Conservation (phyloP, 106 monocot genomes). For the Dactylorhiza incarnata region DNA sequence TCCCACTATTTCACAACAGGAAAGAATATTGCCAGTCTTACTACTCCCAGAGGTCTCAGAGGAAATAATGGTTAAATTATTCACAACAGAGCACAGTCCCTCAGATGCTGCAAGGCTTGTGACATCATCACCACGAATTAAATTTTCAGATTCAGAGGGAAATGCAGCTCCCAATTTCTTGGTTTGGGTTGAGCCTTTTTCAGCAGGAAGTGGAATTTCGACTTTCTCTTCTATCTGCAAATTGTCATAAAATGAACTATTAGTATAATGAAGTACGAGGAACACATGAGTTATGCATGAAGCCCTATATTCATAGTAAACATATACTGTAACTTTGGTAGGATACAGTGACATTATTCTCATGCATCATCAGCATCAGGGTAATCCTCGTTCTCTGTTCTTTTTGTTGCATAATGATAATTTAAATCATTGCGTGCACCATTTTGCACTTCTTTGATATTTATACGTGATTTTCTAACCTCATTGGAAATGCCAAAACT, state of each 20-base stretch:
- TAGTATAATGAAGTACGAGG: background rate
- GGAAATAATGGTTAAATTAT: slow-evolving; percentile 17
- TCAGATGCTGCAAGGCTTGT: slow-evolving; percentile 10
- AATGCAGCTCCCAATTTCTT: slow-evolving; percentile 10
- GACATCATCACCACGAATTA: slow-evolving; percentile 26
- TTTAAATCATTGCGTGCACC: background rate
- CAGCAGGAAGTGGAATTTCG: background rate
- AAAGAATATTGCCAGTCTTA: slow-evolving; percentile 8
- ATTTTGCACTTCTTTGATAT: background rate
- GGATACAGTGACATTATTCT: background rate
- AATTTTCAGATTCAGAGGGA: slow-evolving; percentile 45
- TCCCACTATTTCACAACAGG: slow-evolving; percentile 7
- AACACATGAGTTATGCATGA: background rate
- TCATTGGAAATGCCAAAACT: no score
- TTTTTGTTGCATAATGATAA: background rate
- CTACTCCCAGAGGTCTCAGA: slow-evolving; percentile 16
- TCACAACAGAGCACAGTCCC: slow-evolving; percentile 12
- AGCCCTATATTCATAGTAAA: background rate
- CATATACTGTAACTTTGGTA: background rate
- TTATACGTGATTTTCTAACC: background rate
- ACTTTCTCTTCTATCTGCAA: slow-evolving; percentile 28
- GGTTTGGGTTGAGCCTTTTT: slow-evolving; percentile 11
- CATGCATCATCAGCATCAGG: background rate
- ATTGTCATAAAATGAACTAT: slow-evolving; percentile 2
- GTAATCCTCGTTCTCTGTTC: background rate